A percentile compares a stretch with the other conserved stretches of the same genome.
phyloP scores from a whole-genome alignment of 495 filamentous ascomycete genomes.

The Aspergillus wentii region DNA sequence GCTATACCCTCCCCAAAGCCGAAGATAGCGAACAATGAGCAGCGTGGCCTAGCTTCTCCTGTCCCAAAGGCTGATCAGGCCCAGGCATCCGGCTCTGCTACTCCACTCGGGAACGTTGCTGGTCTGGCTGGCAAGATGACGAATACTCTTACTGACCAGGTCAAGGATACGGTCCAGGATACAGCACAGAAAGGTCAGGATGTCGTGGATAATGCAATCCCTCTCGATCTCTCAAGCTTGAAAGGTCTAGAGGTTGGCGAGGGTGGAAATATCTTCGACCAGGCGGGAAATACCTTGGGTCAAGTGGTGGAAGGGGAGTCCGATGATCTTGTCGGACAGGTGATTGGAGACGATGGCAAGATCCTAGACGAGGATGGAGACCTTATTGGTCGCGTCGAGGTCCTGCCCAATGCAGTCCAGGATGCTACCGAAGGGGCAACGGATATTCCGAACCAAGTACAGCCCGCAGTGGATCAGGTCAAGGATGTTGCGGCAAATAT shows the following conservation, averaged over 20 bases:
- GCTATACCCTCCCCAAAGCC: conserved; percentile 25
- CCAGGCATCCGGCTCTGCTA: conserved; percentile 26
- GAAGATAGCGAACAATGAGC: conserved; percentile 25
- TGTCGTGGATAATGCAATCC: conserved; percentile 23
- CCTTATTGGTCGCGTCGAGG: conserved; percentile 40
- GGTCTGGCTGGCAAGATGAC: conserved; percentile 19
- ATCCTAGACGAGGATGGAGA: conserved; percentile 48
- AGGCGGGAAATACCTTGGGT: conserved; percentile 34
- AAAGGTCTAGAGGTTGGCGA: conserved; percentile 59
- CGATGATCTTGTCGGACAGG: conserved; percentile 40
- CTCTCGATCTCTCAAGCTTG: conserved; percentile 59
- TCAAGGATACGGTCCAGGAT: conserved; percentile 20
- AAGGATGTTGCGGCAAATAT: conserved; percentile 23
- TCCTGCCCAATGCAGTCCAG: conserved; percentile 27
- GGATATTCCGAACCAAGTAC: too few relatives aligned
- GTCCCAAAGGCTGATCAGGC: conserved; percentile 20
- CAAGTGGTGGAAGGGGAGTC: conserved; percentile 37
- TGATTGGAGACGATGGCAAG: conserved; percentile 51
- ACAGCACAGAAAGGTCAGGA: conserved; percentile 16
- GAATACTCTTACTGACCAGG: conserved; percentile 15
- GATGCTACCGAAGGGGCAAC: too few relatives aligned
- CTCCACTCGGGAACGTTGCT: too few relatives aligned
- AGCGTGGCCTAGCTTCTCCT: conserved; percentile 22
- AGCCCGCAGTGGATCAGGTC: too few relatives aligned
- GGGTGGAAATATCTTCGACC: conserved; percentile 34